Evolutionary conservation across 495 filamentous ascomycete species (phyloP).

Genomic region (Cudoniella acicularis): DNA sequence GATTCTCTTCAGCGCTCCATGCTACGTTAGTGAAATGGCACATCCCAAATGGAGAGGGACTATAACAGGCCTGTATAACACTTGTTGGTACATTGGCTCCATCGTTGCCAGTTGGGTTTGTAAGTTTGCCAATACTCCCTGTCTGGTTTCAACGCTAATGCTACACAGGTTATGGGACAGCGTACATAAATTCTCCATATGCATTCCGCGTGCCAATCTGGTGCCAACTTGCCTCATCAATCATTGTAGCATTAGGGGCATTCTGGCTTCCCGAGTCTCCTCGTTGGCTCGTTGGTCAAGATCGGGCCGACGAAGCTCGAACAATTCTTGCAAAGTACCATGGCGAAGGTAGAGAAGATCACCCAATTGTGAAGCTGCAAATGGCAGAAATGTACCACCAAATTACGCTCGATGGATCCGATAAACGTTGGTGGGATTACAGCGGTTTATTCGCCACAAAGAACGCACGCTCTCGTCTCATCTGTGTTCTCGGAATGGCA

Average conservation of each 20-base stretch:
- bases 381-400: constrained; percentile 55
- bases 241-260: constrained; percentile 25
- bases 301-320: constrained; percentile 48
- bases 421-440: constrained; percentile 69
- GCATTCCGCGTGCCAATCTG: constrained; percentile 57
- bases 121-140: neutral
- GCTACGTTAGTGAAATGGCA: constrained; percentile 70
- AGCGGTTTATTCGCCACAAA: constrained; percentile 57
- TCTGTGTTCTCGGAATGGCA: constrained; percentile 47
- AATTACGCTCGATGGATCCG: constrained; percentile 48
- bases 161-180: constrained; percentile 35
- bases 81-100: constrained; percentile 41
- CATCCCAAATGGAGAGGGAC: constrained; percentile 68
- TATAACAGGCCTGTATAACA: constrained; percentile 56
- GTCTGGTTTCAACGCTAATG: constrained; percentile 16
- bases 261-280: constrained; percentile 58
- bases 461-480: constrained; percentile 52
- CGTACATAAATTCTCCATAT: constrained; percentile 7
- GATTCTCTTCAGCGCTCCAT: constrained; percentile 56
- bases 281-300: constrained; percentile 62
- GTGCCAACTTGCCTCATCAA: constrained; percentile 48
- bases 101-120: constrained; percentile 27
- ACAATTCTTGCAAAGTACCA: constrained; percentile 53
- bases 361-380: constrained; percentile 58
- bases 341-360: constrained; percentile 50